Percentiles rank a stretch among this genome's conserved stretches.
Evolutionary conservation across 371 early-diverging fungal species (phyloP).

Genomic region (Scutellospora calospora): DNA sequence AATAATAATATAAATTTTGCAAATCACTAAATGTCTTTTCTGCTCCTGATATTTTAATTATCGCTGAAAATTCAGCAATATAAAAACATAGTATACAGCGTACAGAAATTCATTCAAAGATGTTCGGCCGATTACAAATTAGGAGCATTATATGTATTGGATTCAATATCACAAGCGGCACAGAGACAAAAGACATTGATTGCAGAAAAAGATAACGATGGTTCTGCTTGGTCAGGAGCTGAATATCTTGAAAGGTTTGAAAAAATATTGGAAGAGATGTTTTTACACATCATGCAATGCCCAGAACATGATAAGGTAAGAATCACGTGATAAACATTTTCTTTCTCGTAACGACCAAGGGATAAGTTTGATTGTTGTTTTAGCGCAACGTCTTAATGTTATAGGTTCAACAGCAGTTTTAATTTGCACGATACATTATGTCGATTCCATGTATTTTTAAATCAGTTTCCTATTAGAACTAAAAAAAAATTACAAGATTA

Average conservation of each 20-base stretch:
- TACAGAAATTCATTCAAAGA: constrained; percentile 67
- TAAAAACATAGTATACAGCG: constrained; percentile 63
- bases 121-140: constrained; percentile 67
- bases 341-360: too few species aligned
- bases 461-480: too few species aligned
- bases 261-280: constrained; percentile 63
- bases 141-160: constrained; percentile 67
- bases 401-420: too few species aligned
- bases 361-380: too few species aligned
- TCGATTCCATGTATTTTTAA: too few species aligned
- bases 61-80: constrained; percentile 55
- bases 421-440: too few species aligned
- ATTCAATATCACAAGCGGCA: constrained; percentile 63
- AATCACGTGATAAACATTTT: constrained; percentile 21
- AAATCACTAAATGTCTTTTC: constrained; percentile 1
- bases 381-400: too few species aligned
- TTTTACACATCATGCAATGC: constrained; percentile 59
- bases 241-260: constrained; percentile 64
- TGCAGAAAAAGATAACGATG: constrained; percentile 43
- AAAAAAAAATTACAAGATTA: too few species aligned
- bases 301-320: constrained; percentile 61
- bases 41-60: constrained; percentile 5
- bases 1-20: constrained; percentile 7
- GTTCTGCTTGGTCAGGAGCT: constrained; percentile 48
- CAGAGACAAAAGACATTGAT: constrained; percentile 47